These are phyloP conservation scores for Myotisia sp. DNA, from an alignment of 2,329 filamentous ascomycete genomes.

Conservation along the genomic window DNA sequence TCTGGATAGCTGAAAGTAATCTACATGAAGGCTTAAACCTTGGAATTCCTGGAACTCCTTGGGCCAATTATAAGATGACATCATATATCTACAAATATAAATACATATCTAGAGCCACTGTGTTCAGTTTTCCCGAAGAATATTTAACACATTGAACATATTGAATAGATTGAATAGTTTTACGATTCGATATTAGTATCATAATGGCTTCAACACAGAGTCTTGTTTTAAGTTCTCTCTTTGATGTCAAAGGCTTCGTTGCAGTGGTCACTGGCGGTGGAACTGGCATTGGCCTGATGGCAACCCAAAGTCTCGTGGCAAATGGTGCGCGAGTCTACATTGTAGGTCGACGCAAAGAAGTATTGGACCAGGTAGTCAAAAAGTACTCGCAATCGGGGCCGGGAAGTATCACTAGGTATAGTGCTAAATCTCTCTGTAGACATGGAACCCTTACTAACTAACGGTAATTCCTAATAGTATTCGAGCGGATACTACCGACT, in stretches of 20 bases:
- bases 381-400: constrained; percentile 30
- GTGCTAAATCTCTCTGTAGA: constrained; percentile 7
- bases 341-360: constrained; percentile 33
- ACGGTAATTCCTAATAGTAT: constrained; percentile 17
- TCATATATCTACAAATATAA: too few relatives aligned
- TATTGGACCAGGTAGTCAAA: constrained; percentile 33
- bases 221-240: constrained; percentile 13
- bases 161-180: too few relatives aligned
- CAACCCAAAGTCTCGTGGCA: constrained; percentile 32
- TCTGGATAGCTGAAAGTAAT: too few relatives aligned
- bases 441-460: background rate
- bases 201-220: constrained; percentile 4
- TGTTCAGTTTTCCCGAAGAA: too few relatives aligned
- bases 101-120: too few relatives aligned
- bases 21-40: too few relatives aligned
- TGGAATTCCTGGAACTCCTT: too few relatives aligned
- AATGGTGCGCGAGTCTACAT: constrained; percentile 38
- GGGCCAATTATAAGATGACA: too few relatives aligned
- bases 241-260: constrained; percentile 19
- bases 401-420: constrained; percentile 34
- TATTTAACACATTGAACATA: too few relatives aligned
- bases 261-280: constrained; percentile 35
- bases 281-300: constrained; percentile 36
- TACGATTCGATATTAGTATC: too few relatives aligned
- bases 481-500: constrained; percentile 37